phyloP scores from a whole-genome alignment of 345 rosid genomes.

The Gynandropsis gynandra region DNA sequence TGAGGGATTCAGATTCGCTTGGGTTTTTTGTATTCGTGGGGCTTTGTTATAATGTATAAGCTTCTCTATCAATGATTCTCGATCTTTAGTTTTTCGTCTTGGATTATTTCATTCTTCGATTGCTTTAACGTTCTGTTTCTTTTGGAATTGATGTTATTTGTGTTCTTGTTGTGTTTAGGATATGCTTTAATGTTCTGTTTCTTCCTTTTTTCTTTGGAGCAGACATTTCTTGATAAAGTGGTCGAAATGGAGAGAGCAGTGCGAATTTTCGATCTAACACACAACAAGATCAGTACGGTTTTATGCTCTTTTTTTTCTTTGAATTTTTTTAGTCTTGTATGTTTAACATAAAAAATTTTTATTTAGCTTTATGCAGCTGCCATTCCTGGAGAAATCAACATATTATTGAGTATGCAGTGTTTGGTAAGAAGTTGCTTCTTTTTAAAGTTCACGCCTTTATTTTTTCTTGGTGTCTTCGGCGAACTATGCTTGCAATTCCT shows the following conservation, averaged over 20 bases:
- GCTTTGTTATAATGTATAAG: no score
- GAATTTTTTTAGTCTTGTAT: background rate
- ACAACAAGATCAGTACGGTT: conserved; percentile 70
- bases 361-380: conserved; percentile 73
- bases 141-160: no score
- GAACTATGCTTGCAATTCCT: background rate
- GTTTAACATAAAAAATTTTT: conserved; percentile 13
- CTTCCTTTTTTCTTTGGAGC: conserved; percentile 31
- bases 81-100: no score
- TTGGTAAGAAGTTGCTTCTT: conserved; percentile 42
- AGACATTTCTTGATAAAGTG: conserved; percentile 79
- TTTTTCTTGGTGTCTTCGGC: background rate
- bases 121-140: no score
- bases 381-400: conserved; percentile 71
- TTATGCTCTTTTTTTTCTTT: background rate
- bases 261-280: conserved; percentile 82
- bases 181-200: no score
- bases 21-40: no score
- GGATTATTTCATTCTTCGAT: no score
- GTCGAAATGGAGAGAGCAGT: conserved; percentile 64
- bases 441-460: background rate
- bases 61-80: no score
- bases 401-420: conserved; percentile 78
- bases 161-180: no score
- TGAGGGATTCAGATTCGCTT: no score